Conservation (phyloP, 2,329 filamentous ascomycete species). For the Aspergillus sclerotialis region DNA sequence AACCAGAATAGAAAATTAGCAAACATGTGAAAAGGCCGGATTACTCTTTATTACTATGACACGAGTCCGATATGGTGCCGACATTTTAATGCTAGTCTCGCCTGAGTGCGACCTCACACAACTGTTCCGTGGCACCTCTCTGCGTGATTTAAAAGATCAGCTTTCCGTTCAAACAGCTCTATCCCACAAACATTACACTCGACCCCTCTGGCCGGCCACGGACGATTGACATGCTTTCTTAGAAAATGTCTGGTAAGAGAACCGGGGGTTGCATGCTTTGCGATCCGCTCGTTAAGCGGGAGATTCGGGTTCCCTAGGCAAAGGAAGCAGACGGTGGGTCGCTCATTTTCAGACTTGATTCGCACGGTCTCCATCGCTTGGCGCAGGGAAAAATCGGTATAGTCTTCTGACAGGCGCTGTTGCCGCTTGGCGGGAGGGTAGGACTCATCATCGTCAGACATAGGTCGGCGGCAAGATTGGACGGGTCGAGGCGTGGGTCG, state of each 20-base stretch:
- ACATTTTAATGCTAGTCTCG: conserved; percentile 6
- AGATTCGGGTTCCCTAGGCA: conserved; percentile 5
- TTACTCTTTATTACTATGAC: conserved; percentile 3
- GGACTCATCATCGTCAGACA: conserved; percentile 46
- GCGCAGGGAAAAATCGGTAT: conserved; percentile 3
- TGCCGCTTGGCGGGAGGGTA: conserved; percentile 40
- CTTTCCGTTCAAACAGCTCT: conserved; percentile 8
- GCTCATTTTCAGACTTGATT: conserved; percentile 4
- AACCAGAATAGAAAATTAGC: conserved; percentile 1
- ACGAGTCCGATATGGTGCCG: conserved; percentile 1
- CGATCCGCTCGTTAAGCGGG: conserved; percentile 2
- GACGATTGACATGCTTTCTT: conserved; percentile 11
- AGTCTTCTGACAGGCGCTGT: conserved; percentile 14
- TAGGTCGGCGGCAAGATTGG: conserved; percentile 8
- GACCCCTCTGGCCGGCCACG: conserved; percentile 10
- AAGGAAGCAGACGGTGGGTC: conserved; percentile 7
- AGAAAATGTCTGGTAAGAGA: conserved; percentile 13
- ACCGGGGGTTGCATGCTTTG: conserved; percentile 7
- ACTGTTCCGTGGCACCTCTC: conserved; percentile 9
- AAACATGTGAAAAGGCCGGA: background rate
- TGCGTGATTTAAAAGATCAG: conserved; percentile 13
- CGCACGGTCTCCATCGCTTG: conserved; percentile 6
- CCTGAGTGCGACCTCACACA: conserved; percentile 8
- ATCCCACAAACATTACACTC: conserved; percentile 11
- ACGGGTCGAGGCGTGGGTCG: conserved; percentile 2